Base-by-base conservation (phyloP, 306 rosid genomes). In the Cucurbita moschata region DNA sequence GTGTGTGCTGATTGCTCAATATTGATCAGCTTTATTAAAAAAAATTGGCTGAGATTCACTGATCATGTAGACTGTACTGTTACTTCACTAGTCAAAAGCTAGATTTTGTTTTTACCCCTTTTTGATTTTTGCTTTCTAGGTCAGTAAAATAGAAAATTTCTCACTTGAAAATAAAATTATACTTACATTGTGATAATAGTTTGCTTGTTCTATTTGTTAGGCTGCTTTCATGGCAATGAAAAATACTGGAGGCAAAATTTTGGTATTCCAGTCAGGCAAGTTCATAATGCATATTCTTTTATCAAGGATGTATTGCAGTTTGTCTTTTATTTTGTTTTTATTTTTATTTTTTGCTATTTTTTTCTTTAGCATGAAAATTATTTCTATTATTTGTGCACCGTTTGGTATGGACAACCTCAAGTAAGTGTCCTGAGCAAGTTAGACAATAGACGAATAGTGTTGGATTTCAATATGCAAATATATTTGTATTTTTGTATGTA, bases 261-360 rank as follows among this genome's bases (percentile, higher is more conserved):
- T 94, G 97, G 95, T 86, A 65, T 94, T 94, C 85, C 99, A 91
- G 83, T 94, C 99, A 85, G 99, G 99, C 86, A 85, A 81, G 95
- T 63, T 83, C 73, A 76, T 66, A 59, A 63, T 61, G 46, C 40
- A 18, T 14, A 19, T 50, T 62, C 30, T 60, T 47, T 44, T 44
- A 16, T 19, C 0, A n/a, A 26, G 30, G 10, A 57, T 65, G 51
- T 76, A 35, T 50, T 74, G 72, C 53, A 23, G 23, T 10, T 35
- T 49, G 46, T 44, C 43, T 70, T 60, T 66, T 66, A 13, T 26
- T 23, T 68, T 23, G 15, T 39, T 2, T 2, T 2, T 30, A 30
- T 30, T 2, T 30, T 2, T 46, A 2, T 38, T 26, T 39, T 39
- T 15, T 19, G 21, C 21, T 68, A 18, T 23, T 66, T 65, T 18